Evolutionary conservation across 179 eudicot species (phyloP).

Genomic region (Beta lomatogona): DNA sequence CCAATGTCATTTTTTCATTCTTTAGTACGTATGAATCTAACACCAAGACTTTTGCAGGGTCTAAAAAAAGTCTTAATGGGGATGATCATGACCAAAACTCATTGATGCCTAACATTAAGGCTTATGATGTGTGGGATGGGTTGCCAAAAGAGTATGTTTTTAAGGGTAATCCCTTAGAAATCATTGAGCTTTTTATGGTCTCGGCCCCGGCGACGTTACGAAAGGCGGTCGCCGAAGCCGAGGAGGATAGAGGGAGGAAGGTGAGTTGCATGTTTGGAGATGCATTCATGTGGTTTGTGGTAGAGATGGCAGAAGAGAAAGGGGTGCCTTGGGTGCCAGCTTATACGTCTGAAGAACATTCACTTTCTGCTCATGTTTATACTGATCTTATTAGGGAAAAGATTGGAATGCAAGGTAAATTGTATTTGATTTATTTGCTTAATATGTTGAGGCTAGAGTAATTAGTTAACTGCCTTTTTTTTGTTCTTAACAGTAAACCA

Average conservation of each 20-base stretch:
- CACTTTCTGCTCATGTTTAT: slow-evolving; percentile 30
- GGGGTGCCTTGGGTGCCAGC: slow-evolving; percentile 29
- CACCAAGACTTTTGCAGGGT: neutral
- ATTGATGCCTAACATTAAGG: slow-evolving; percentile 9
- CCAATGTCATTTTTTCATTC: slow-evolving; percentile 19
- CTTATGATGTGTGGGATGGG: slow-evolving; percentile 31
- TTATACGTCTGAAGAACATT: slow-evolving; percentile 28
- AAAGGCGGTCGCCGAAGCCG: slow-evolving; percentile 18
- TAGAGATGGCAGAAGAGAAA: slow-evolving; percentile 26
- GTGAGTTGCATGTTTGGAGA: slow-evolving; percentile 27
- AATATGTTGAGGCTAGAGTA: too few species aligned
- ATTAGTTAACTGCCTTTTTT: too few species aligned
- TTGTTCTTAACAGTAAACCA: too few species aligned
- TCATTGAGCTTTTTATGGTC: slow-evolving; percentile 27
- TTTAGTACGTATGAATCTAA: slow-evolving; percentile 14
- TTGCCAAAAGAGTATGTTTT: slow-evolving; percentile 21
- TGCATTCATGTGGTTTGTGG: slow-evolving; percentile 29
- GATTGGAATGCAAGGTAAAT: slow-evolving; percentile 24
- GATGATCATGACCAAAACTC: neutral
- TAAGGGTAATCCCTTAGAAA: slow-evolving; percentile 15
- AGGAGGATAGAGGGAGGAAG: slow-evolving; percentile 13
- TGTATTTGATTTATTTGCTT: neutral
- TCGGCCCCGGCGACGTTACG: slow-evolving; percentile 13
- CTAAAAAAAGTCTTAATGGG: neutral
- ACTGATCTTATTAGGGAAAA: slow-evolving; percentile 32